Conservation (phyloP, 495 filamentous ascomycete species). For the Aspergillus campestris region DNA sequence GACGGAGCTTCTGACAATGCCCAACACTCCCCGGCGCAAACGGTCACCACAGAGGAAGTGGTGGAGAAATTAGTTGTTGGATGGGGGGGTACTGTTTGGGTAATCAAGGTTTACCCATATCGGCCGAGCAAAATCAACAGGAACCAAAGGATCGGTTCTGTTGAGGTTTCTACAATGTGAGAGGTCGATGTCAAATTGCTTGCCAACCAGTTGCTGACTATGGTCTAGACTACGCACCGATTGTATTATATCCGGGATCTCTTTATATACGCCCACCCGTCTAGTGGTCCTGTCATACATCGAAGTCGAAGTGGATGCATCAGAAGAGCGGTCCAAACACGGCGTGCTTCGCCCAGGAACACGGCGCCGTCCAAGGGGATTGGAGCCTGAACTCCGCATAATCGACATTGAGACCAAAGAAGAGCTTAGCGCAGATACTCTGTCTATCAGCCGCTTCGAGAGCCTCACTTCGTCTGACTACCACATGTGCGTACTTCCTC, state of each 20-base stretch:
- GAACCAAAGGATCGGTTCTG: slow-evolving; percentile 65
- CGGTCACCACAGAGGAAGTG: slow-evolving; percentile 22
- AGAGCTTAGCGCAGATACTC: slow-evolving; percentile 69
- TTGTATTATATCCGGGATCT: slow-evolving; percentile 94
- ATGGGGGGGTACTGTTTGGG: slow-evolving; percentile 94
- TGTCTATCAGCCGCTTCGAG: slow-evolving; percentile 78
- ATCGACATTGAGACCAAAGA: slow-evolving; percentile 79
- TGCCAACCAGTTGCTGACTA: slow-evolving; percentile 6
- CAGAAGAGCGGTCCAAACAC: slow-evolving; percentile 14
- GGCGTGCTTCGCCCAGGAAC: slow-evolving; percentile 37
- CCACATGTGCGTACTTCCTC: slow-evolving; percentile 75
- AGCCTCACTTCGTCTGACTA: slow-evolving; percentile 85
- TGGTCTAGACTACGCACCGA: slow-evolving; percentile 72
- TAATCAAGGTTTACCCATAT: slow-evolving; percentile 84
- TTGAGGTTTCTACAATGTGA: slow-evolving; percentile 85
- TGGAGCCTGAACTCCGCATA: slow-evolving; percentile 80
- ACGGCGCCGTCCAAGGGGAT: slow-evolving; percentile 60
- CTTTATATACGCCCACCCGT: slow-evolving; percentile 87
- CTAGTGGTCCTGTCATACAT: slow-evolving; percentile 87
- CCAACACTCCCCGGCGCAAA: slow-evolving; percentile 10
- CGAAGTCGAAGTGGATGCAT: slow-evolving; percentile 54
- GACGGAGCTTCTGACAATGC: slow-evolving; percentile 26
- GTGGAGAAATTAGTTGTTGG: slow-evolving; percentile 82
- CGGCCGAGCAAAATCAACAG: slow-evolving; percentile 60
- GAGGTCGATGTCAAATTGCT: slow-evolving; percentile 19